Evolutionary conservation across 2,329 filamentous ascomycete species (phyloP), one percentile per base, ranked within the genome.

Genomic region (Ascochyta pisi): DNA sequence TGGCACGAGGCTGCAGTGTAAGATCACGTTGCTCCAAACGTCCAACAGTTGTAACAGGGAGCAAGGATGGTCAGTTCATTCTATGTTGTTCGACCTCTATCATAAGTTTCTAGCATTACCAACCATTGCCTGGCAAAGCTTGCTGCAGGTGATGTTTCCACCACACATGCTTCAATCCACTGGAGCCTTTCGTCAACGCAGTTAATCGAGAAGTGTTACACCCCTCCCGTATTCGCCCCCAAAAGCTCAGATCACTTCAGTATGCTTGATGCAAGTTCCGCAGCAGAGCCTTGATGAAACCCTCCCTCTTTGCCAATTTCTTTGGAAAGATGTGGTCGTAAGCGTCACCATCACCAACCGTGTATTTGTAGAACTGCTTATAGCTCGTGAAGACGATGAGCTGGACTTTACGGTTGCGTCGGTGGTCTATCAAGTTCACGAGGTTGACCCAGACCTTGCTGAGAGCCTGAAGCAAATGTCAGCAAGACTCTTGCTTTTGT

Each of bases 381-480:
- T 61, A 58, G n/a, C 57, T 60, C 22, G 52, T 23, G 27, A 64
- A 69, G 13, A 50, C 43, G 1, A 61, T 44, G n/a, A 64, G 39
- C 1, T 41, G n/a, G 9, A 55, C 26, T 3, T 47, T 33, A 3
- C 56, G 60, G 27, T 65, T 66, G 13, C 59, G 66, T 12, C 64
- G 61, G 31, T 69, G 58, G 26, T 69, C 52, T 35, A 71, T 61
- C 8, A 71, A 42, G 33, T 66, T 59, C 19, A 57, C 56, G 4
- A 73, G 49, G 13, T 71, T 73, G 47, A 70, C 57, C 9, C 57
- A 55, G 34, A 69, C 38, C 6, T 35, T 19, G 8, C 61, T 50
- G 8, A 70, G 54, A 6, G 57, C 57, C 66, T 70, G 12, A 13
- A 15, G 3, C 9, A 7, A 37, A 15, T 5, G 4, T 53, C 12